Evolutionary conservation across 805 yeast species (phyloP).

Genomic region (Metschnikowia matae): DNA sequence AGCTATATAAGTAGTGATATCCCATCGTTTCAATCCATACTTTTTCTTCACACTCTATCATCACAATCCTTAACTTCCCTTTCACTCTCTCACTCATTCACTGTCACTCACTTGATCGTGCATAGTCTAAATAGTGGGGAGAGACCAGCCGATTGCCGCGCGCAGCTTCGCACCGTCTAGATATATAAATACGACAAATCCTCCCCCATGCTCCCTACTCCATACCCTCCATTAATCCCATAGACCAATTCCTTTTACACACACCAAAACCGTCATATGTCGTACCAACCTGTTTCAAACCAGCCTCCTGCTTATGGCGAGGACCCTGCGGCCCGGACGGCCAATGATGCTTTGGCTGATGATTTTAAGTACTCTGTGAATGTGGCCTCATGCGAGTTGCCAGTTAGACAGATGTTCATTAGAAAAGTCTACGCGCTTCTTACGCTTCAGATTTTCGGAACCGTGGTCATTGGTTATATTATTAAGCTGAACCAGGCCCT

Average conservation of each 20-base stretch:
- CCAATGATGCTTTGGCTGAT: constrained; percentile 32
- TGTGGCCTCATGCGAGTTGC: constrained; percentile 73
- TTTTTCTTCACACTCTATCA: too few species aligned
- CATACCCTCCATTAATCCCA: too few species aligned
- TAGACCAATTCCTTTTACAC: too few species aligned
- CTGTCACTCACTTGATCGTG: too few species aligned
- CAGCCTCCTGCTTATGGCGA: constrained; percentile 17
- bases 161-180: not conserved
- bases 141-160: not conserved
- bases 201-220: not conserved
- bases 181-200: constrained; percentile 33
- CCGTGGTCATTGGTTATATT: constrained; percentile 54
- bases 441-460: constrained; percentile 57
- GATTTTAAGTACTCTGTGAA: constrained; percentile 80
- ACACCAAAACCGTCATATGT: constrained; percentile 3
- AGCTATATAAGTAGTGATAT: too few species aligned
- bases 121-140: not conserved
- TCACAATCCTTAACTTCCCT: too few species aligned
- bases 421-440: constrained; percentile 76
- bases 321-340: constrained; percentile 13
- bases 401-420: constrained; percentile 70
- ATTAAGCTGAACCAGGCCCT: constrained; percentile 44
- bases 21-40: too few species aligned
- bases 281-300: constrained; percentile 9
- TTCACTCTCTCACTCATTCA: too few species aligned